A percentile compares a stretch with the other conserved stretches of the same genome.
phyloP scores from a whole-genome alignment of 495 filamentous ascomycete genomes.

The Neurospora sp. region DNA sequence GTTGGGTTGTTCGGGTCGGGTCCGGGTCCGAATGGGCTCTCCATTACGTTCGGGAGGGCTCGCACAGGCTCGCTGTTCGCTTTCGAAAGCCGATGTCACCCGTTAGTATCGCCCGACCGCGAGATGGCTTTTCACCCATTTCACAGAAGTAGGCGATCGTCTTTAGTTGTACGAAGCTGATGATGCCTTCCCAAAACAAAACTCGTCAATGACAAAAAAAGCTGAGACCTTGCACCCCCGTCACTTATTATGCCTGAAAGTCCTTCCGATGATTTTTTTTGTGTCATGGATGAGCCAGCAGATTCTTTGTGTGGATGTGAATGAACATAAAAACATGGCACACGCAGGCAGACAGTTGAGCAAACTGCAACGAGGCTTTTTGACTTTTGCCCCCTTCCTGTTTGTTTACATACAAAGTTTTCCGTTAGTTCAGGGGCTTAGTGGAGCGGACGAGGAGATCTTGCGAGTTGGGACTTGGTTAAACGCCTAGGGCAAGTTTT shows the following conservation, averaged over 20 bases:
- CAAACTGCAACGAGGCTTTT: neutral
- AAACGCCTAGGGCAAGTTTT: neutral
- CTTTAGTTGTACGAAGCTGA: neutral
- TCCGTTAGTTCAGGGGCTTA: neutral
- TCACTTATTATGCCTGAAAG: neutral
- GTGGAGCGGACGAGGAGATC: neutral
- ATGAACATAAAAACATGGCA: neutral
- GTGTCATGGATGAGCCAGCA: neutral
- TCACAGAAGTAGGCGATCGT: neutral
- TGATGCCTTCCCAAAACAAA: neutral
- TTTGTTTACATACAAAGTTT: neutral
- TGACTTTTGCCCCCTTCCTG: neutral
- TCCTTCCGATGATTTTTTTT: neutral
- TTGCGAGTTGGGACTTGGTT: neutral
- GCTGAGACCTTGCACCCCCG: neutral
- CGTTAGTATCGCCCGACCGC: neutral
- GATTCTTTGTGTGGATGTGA: neutral
- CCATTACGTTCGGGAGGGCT: neutral
- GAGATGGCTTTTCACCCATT: neutral
- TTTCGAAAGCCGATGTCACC: neutral
- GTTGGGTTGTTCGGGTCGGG: neutral
- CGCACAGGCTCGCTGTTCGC: neutral
- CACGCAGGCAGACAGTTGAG: neutral
- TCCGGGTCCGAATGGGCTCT: neutral
- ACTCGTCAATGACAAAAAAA: neutral